phyloP scores from a whole-genome alignment of 2,329 filamentous ascomycete species.

The Bipolaris oryzae region DNA sequence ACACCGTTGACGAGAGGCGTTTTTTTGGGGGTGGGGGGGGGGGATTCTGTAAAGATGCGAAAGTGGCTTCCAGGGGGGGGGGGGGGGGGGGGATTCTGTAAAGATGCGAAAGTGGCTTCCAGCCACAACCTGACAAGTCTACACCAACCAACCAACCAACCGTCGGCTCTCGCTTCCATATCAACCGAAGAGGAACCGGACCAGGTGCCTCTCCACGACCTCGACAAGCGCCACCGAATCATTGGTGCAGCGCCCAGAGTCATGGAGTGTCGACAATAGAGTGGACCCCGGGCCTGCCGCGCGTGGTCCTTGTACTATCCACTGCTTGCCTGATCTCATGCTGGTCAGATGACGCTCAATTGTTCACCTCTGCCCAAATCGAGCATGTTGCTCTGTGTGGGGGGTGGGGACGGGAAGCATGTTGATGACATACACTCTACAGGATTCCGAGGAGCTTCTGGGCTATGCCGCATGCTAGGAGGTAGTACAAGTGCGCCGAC shows the following conservation, averaged over 20 bases:
- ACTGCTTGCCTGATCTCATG: constrained; percentile 8
- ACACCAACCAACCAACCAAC: constrained; percentile 5
- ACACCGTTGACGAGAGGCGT: not conserved
- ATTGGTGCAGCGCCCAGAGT: constrained; percentile 8
- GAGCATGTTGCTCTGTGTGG: not conserved
- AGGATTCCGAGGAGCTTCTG: not conserved
- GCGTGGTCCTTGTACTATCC: constrained; percentile 4
- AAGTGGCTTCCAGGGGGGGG: too few species aligned
- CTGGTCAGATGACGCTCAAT: constrained; percentile 16
- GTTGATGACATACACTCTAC: constrained; percentile 9
- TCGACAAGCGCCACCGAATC: constrained; percentile 11
- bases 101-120: not conserved
- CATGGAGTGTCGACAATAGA: not conserved
- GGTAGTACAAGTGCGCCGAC: not conserved
- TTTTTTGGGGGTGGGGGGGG: too few species aligned
- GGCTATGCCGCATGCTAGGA: not conserved
- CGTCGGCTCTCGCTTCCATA: not conserved
- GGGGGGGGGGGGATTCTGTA: too few species aligned
- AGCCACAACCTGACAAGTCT: constrained; percentile 2
- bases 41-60: too few species aligned
- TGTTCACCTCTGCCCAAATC: constrained; percentile 5
- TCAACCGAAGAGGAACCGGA: constrained; percentile 3
- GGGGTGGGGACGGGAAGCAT: not conserved
- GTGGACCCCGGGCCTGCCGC: constrained; percentile 5
- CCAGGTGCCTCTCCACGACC: constrained; percentile 4